These are phyloP conservation scores for Aspergillus candidus DNA, from an alignment of 2,329 filamentous ascomycete genomes.

Conservation along the genomic window DNA sequence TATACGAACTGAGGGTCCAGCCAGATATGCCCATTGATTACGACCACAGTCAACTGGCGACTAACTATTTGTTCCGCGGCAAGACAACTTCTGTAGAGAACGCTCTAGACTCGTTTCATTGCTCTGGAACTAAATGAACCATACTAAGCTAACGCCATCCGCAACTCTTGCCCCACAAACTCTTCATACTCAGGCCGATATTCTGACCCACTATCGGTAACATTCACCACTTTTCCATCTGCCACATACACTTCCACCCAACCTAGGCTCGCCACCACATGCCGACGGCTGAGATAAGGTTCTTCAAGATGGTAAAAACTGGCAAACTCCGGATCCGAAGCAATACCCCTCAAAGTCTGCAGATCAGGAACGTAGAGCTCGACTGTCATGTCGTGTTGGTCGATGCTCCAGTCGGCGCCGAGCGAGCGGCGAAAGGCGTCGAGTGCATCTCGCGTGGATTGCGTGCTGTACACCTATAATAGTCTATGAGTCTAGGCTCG, in stretches of 20 bases:
- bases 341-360: background rate
- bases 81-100: too few species aligned
- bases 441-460: background rate
- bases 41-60: too few species aligned
- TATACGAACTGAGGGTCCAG: too few species aligned
- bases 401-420: background rate
- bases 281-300: background rate
- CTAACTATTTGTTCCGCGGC: too few species aligned
- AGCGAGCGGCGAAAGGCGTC: background rate
- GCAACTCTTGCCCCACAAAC: background rate
- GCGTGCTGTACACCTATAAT: background rate
- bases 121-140: background rate
- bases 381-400: background rate
- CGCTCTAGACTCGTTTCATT: too few species aligned
- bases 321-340: background rate
- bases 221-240: conserved; percentile 1
- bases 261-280: conserved; percentile 1
- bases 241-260: conserved; percentile 2
- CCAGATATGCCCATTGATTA: too few species aligned
- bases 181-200: background rate
- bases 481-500: background rate
- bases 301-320: background rate
- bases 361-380: background rate
- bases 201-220: background rate
- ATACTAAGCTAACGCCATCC: background rate